These are phyloP conservation scores for Yarrowia phangngaensis DNA, from an alignment of 805 yeast genomes.

Conservation along the genomic window DNA sequence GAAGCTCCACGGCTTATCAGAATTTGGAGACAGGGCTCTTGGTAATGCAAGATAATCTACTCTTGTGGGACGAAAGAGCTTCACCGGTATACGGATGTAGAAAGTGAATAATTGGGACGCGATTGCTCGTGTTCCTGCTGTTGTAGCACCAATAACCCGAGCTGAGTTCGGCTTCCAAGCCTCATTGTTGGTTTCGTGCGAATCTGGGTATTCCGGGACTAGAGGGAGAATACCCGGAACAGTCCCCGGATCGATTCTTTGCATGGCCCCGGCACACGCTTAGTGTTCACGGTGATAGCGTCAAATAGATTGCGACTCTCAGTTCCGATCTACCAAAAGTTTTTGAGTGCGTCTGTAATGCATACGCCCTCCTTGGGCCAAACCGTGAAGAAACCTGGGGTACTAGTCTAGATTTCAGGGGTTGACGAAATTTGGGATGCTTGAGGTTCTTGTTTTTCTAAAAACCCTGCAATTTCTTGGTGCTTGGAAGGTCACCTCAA, in stretches of 20 bases:
- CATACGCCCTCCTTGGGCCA: too few relatives aligned
- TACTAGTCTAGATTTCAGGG: too few relatives aligned
- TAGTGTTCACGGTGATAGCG: background rate
- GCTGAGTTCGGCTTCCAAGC: constrained; percentile 18
- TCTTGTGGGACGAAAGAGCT: constrained; percentile 83
- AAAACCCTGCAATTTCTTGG: too few relatives aligned
- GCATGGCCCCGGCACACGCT: constrained; percentile 10
- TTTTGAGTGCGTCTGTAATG: too few relatives aligned
- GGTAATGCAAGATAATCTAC: constrained; percentile 53
- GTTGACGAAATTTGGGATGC: too few relatives aligned
- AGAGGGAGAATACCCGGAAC: constrained; percentile 15
- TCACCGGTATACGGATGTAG: constrained; percentile 76
- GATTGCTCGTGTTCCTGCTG: constrained; percentile 83
- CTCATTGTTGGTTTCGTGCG: constrained; percentile 5
- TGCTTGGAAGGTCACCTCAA: too few relatives aligned
- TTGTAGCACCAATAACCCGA: constrained; percentile 63
- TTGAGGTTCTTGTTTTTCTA: too few relatives aligned
- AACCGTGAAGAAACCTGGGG: too few relatives aligned
- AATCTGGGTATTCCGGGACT: constrained; percentile 1
- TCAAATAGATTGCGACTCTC: too few relatives aligned
- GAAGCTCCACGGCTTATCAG: constrained; percentile 41
- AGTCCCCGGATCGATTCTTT: constrained; percentile 19
- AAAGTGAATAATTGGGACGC: constrained; percentile 73
- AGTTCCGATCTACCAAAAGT: too few relatives aligned
- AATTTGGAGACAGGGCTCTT: constrained; percentile 38